These are phyloP conservation scores for Groenewaldozyma sp. DNA, from an alignment of 1,139 yeast genomes.

Conservation along the genomic window DNA sequence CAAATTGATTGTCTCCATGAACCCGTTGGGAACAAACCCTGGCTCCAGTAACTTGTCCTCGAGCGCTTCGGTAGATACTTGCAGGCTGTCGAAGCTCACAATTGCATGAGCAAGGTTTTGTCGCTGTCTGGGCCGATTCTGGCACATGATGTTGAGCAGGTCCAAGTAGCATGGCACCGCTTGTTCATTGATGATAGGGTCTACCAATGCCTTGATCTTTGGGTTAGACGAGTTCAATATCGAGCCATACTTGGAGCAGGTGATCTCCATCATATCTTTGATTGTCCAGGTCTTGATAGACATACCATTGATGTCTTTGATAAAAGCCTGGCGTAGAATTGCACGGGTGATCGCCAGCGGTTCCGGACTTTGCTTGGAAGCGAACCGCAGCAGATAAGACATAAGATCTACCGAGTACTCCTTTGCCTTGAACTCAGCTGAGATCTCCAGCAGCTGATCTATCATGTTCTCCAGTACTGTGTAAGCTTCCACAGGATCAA, in stretches of 20 bases:
- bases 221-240: conserved; percentile 12
- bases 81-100: conserved; percentile 69
- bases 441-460: conserved; percentile 15
- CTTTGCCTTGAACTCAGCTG: conserved; percentile 11
- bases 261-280: conserved; percentile 26
- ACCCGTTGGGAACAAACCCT: conserved; percentile 5
- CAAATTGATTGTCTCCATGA: conserved; percentile 3
- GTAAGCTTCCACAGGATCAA: conserved; percentile 18
- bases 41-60: conserved; percentile 51
- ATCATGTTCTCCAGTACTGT: conserved; percentile 14
- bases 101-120: conserved; percentile 54
- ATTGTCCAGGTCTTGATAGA: conserved; percentile 24
- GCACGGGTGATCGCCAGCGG: conserved; percentile 26
- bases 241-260: conserved; percentile 15
- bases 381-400: conserved; percentile 23
- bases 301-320: conserved; percentile 16
- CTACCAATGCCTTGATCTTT: conserved; percentile 11
- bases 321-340: conserved; percentile 18
- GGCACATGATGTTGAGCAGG: conserved; percentile 47
- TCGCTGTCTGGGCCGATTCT: conserved; percentile 76
- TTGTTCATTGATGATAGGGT: conserved; percentile 19
- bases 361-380: conserved; percentile 16
- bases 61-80: conserved; percentile 80
- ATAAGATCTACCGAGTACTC: conserved; percentile 23
- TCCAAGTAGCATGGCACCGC: conserved; percentile 33